Percentiles rank a stretch among this genome's conserved stretches.
phyloP scores from a whole-genome alignment of 73 alveolate genomes.

The Breviolum minutum region DNA sequence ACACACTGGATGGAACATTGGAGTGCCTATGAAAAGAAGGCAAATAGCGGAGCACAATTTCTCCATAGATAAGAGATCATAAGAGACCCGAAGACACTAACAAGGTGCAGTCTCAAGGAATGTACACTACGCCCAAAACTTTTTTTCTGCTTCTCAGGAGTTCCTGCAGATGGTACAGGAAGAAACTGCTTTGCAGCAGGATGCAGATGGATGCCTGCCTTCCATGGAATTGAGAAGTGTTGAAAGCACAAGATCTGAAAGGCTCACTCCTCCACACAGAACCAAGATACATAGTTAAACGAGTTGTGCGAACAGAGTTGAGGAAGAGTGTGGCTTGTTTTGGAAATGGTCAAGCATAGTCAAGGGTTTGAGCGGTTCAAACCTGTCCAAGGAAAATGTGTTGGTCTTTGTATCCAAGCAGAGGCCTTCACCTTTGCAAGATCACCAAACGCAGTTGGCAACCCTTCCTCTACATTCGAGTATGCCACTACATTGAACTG shows the following conservation, averaged over 20 bases:
- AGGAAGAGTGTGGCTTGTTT: background rate
- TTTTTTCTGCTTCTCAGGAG: background rate
- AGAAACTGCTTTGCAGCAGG: constrained; percentile 34
- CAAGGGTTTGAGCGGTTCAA: background rate
- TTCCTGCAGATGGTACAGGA: constrained; percentile 80
- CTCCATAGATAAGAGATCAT: no score
- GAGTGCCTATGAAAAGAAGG: background rate
- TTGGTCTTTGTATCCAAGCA: constrained; percentile 67
- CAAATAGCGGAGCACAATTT: no score
- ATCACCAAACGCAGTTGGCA: no score
- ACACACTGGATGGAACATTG: background rate
- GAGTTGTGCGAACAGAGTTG: background rate
- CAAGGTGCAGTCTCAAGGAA: no score
- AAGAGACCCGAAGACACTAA: no score
- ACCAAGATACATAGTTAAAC: no score
- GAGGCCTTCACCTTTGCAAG: constrained; percentile 12
- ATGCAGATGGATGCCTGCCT: constrained; percentile 29
- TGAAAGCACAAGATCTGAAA: background rate
- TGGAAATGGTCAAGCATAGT: background rate
- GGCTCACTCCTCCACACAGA: no score
- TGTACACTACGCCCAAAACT: no score
- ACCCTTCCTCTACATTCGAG: no score
- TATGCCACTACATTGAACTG: no score
- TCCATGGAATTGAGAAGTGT: background rate
- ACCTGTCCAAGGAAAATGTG: constrained; percentile 26